Conservation (phyloP, 2,329 filamentous ascomycete genomes). For the Pezicula carpinea region DNA sequence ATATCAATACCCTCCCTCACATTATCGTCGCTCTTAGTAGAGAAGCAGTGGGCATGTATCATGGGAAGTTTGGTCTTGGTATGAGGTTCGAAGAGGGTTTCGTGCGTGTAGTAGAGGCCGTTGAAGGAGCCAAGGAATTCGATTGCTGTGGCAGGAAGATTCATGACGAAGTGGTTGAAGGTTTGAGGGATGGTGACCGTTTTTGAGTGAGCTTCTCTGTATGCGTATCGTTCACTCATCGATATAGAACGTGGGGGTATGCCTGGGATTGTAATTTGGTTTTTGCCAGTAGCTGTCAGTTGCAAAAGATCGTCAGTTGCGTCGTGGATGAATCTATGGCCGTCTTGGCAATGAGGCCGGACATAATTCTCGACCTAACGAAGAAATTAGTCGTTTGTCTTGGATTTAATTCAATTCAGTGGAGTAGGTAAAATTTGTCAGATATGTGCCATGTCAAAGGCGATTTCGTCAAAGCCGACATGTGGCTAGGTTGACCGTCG, state of each 20-base stretch:
- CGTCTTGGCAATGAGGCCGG: slow-evolving; percentile 75
- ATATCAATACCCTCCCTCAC: slow-evolving; percentile 54
- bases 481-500: slow-evolving; percentile 18
- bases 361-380: slow-evolving; percentile 62
- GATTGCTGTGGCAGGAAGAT: slow-evolving; percentile 85
- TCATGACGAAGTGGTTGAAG: slow-evolving; percentile 97
- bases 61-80: slow-evolving; percentile 64
- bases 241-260: slow-evolving; percentile 28
- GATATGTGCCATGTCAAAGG: slow-evolving; percentile 15
- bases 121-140: slow-evolving; percentile 74
- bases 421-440: slow-evolving; percentile 3
- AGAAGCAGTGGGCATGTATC: slow-evolving; percentile 94
- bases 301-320: slow-evolving; percentile 58
- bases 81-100: slow-evolving; percentile 58
- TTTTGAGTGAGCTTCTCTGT: slow-evolving; percentile 24
- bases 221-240: slow-evolving; percentile 5
- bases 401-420: no score
- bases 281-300: slow-evolving; percentile 44
- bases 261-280: slow-evolving; percentile 46
- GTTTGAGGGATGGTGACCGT: slow-evolving; percentile 60
- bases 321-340: slow-evolving; percentile 70
- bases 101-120: slow-evolving; percentile 72
- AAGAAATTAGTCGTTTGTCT: slow-evolving; percentile 6
- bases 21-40: slow-evolving; percentile 73
- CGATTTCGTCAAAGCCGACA: slow-evolving; percentile 12